These are phyloP conservation scores for Persicaria tinctoria DNA, from an alignment of 148 eudicot species.

Conservation along the genomic window DNA sequence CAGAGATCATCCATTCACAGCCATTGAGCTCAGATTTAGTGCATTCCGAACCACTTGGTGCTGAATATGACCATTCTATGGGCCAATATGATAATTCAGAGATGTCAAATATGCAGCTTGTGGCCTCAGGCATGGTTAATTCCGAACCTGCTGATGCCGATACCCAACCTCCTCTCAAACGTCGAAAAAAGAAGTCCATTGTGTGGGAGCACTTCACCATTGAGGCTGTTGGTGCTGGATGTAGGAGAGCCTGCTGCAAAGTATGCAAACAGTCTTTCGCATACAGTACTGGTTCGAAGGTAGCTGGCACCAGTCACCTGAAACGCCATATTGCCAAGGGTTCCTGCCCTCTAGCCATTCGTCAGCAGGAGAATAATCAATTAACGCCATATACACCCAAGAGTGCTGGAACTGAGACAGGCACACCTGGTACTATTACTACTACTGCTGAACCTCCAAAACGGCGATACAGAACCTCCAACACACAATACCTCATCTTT, in stretches of 20 bases:
- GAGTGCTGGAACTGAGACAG: constrained; percentile 27
- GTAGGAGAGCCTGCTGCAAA: constrained; percentile 73
- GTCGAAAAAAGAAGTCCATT: constrained; percentile 60
- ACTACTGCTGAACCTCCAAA: constrained; percentile 41
- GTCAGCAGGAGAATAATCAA: constrained; percentile 46
- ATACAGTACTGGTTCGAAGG: constrained; percentile 69
- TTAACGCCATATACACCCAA: constrained; percentile 36
- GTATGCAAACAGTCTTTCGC: constrained; percentile 75
- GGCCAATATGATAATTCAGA: constrained; percentile 15
- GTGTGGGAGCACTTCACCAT: constrained; percentile 80
- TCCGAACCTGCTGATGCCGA: constrained; percentile 20
- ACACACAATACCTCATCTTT: constrained; percentile 42
- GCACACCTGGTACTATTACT: constrained; percentile 17
- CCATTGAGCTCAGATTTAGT: constrained; percentile 15
- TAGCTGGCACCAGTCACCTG: constrained; percentile 75
- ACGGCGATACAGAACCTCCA: constrained; percentile 41
- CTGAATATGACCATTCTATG: constrained; percentile 13
- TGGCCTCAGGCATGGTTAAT: constrained; percentile 14
- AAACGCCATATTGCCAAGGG: constrained; percentile 83
- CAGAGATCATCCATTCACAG: constrained; percentile 16
- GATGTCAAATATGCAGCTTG: constrained; percentile 16
- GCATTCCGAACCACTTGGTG: constrained; percentile 16
- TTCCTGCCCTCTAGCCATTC: constrained; percentile 50
- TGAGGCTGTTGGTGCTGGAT: constrained; percentile 48
- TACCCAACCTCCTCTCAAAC: constrained; percentile 32